Base-by-base conservation (phyloP, 495 filamentous ascomycete genomes). In the Saxophila tyrrhenica region DNA sequence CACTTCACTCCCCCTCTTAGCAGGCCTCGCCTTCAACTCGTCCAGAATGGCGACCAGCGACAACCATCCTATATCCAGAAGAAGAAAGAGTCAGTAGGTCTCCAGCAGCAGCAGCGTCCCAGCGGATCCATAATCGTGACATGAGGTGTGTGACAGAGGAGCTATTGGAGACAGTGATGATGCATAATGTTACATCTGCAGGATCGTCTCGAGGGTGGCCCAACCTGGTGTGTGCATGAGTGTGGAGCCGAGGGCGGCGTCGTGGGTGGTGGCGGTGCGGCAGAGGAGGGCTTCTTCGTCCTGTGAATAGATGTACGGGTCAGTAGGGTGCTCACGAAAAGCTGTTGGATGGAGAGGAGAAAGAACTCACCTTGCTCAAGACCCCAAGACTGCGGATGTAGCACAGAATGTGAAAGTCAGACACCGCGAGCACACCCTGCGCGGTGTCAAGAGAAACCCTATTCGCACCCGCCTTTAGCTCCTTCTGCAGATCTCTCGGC, bases 381-480 rank as follows among this genome's bases (percentile, higher is more conserved):
- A 94, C 80, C 39, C 80, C 82, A 62, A 92, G 75, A 49, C 78
- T 76, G 64, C 86, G 86, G 53, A 99, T 73, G 74, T 89, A 97
- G 69, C 80, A 84, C 35, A 99, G 75, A 2, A 98, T 74, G 66
- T 97, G 94, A 68, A 97, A 99, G 64, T 97, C 89, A 13, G 89
- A 95, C 10, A 94, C 74, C 3, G 61, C 57, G 29, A 56, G 19
- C 45, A 84, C 78, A 10, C 81, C 80, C 47, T 79, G 77, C 25
- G 82, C 74, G 8, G 63, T 63, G 25, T 76, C 64, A 25, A 70
- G 62, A 17, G 61, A 65, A 19, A 75, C 71, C 47, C 88, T 79
- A 47, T 67, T 70, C 39, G 63, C 66, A 25, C 58, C 68, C 5
- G 82, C 74, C 41, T 79, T 78, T 9, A 90, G 68, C 49, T 78